Conservation (phyloP, 305 asterid species). For the Fraxinus xanthoxyloides region DNA sequence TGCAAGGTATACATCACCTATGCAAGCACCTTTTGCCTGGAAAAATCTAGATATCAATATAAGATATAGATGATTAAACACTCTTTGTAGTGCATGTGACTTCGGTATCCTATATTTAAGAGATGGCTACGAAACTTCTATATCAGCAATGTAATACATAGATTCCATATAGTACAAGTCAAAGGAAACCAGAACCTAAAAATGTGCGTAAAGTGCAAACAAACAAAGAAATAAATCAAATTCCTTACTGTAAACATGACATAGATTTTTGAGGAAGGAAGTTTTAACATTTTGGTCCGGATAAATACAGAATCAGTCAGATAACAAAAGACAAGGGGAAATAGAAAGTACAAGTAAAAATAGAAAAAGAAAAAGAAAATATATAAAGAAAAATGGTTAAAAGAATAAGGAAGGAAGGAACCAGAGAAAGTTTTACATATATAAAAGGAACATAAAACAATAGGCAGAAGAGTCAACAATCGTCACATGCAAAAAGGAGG, state of each 20-base stretch:
- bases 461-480: background rate
- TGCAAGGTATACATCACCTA: conserved; percentile 84
- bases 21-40: conserved; percentile 93
- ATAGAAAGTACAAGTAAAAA: background rate
- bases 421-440: background rate
- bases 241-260: background rate
- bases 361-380: background rate
- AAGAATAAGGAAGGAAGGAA: background rate
- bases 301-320: background rate
- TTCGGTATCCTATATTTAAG: background rate
- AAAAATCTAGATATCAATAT: conserved; percentile 24
- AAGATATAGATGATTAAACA: background rate
- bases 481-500: background rate
- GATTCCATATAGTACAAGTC: background rate
- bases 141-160: background rate
- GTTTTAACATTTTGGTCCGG: background rate
- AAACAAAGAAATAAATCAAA: background rate
- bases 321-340: background rate
- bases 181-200: background rate
- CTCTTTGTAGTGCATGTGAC: background rate
- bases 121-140: background rate
- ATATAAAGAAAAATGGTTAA: background rate
- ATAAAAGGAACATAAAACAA: background rate
- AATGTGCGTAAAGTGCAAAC: background rate
- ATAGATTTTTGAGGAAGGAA: background rate